Evolutionary conservation across 306 rosid species (phyloP), one percentile per base, ranked within the genome.

Genomic region (Delonix regia): DNA sequence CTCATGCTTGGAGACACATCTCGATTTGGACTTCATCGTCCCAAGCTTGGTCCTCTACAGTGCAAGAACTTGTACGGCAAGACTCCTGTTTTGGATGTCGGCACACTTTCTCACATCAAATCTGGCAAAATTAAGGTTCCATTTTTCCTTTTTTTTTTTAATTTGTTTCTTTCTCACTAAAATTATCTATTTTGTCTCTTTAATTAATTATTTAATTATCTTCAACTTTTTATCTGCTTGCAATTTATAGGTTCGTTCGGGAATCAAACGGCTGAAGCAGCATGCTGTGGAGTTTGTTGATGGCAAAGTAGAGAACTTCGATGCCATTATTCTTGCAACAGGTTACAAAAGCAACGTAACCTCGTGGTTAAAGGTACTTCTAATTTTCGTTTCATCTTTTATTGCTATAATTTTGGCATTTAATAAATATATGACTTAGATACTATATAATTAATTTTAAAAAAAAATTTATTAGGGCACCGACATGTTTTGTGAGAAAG

Each of bases 21-120:
- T 55, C 85, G 28, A 27, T 81, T 80, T 30, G 98, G 98, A 53
- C 79, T 93, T 53, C n/a, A 66, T 74, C 97, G 98, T 49, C 98
- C 98, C 4, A 67, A 85, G 28, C 75, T 87, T 28, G 98, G 98
- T 57, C 98, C 98, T 63, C 87, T 93, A 2, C 82, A 86, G 85
- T 87, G 86, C 84, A 93, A 93, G 83, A 85, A 65, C 80, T 30
- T 83, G 55, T 71, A 82, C 13, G 98, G 94, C 30, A 93, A 91
- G 73, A 93, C 97, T 14, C 98, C 98, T 5, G 98, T 93, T n/a
- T 80, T 93, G 69, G 98, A 93, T 75, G 88, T 93, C 63, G 98
- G 98, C 21, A 91, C 98, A 16, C 84, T 93, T 15, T 87, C 88
- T 27, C 82, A 81, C 61, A 89, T 93, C 73, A 88, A 77, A 86